Percentiles rank a stretch among this genome's conserved stretches.
phyloP scores from a whole-genome alignment of 73 alveolate species.

The Paramecium biaurelia region DNA sequence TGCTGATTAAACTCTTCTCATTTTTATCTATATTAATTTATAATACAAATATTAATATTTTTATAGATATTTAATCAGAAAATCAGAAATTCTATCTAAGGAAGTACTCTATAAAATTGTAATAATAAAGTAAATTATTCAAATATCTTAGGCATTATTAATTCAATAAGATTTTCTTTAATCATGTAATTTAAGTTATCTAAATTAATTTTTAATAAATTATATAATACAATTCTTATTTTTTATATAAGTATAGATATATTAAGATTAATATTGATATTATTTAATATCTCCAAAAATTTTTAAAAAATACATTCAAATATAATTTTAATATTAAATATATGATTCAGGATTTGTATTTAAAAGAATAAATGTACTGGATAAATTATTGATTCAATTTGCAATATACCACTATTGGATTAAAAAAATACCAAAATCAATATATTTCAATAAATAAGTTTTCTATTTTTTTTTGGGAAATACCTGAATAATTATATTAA shows the following conservation, averaged over 20 bases:
- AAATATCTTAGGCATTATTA: neutral
- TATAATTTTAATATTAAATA: neutral
- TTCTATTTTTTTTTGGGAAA: too few relatives aligned
- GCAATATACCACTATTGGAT: neutral
- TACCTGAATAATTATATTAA: neutral
- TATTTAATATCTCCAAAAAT: neutral
- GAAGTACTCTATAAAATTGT: neutral
- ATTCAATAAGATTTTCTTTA: neutral
- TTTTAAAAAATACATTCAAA: neutral
- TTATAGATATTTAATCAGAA: neutral
- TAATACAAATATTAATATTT: neutral
- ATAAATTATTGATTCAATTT: too few relatives aligned
- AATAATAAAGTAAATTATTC: too few relatives aligned
- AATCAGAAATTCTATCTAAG: neutral
- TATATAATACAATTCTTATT: too few relatives aligned
- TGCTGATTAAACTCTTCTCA: conserved; percentile 35
- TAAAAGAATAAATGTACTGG: too few relatives aligned
- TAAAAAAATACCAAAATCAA: too few relatives aligned
- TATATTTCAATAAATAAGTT: neutral
- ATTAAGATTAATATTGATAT: neutral
- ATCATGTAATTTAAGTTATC: neutral
- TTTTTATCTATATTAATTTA: neutral
- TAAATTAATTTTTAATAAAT: neutral
- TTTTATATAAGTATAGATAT: neutral
- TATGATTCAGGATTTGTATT: too few relatives aligned